These are phyloP conservation scores for Crithidia expoeki DNA, from an alignment of 208 protist genomes.

Conservation along the genomic window DNA sequence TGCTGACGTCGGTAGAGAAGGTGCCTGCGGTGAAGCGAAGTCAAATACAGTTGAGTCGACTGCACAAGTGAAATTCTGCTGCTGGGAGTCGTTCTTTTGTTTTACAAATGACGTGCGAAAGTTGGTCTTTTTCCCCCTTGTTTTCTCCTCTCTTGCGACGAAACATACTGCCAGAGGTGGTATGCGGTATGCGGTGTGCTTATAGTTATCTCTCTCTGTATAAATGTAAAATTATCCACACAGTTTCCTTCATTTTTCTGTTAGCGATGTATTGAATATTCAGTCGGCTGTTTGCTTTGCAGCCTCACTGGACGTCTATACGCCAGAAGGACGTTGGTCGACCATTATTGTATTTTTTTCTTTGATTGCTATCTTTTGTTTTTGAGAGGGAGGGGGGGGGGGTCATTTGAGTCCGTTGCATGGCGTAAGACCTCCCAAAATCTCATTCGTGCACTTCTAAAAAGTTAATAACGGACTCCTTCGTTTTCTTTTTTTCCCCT, in stretches of 20 bases:
- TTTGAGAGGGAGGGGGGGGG: no score
- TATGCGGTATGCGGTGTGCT: no score
- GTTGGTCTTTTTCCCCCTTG: constrained; percentile 11
- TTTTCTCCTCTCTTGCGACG: no score
- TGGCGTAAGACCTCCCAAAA: background rate
- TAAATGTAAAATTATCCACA: background rate
- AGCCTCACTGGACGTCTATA: background rate
- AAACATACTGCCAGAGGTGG: no score
- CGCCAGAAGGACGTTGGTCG: background rate
- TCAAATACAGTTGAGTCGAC: background rate
- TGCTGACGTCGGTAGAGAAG: constrained; percentile 14
- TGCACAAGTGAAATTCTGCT: background rate
- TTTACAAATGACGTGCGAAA: no score
- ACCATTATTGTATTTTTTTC: constrained; percentile 5
- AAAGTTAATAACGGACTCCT: no score
- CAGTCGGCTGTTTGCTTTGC: background rate
- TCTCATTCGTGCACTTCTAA: background rate
- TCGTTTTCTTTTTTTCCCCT: no score
- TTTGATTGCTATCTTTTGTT: constrained; percentile 6
- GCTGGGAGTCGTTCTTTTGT: background rate
- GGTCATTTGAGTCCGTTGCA: constrained; percentile 2
- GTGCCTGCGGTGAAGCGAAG: background rate
- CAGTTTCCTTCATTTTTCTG: background rate
- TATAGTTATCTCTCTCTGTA: no score
- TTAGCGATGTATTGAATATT: background rate